Evolutionary conservation across 257 asterid species (phyloP).

Genomic region (Knoxia roxburghii): DNA sequence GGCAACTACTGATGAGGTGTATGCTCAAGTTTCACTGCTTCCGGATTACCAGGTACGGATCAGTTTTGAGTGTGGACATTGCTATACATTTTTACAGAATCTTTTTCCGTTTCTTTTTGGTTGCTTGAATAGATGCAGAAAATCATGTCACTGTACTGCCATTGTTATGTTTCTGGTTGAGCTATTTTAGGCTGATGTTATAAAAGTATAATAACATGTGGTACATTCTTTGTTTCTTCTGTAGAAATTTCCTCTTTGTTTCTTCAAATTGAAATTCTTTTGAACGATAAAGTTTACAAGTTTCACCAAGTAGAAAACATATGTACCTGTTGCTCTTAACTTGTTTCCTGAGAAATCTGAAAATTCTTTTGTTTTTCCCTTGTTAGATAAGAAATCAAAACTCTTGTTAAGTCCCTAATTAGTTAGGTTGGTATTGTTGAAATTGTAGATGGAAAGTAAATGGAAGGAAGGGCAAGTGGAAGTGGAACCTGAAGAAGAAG

Average conservation of each 20-base stretch:
- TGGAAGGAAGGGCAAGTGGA: slow-evolving; percentile 66
- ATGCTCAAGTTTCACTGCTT: slow-evolving; percentile 75
- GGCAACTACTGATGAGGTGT: slow-evolving; percentile 77
- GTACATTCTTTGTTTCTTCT: too few relatives aligned
- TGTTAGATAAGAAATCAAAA: neutral
- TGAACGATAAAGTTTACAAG: neutral
- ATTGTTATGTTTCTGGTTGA: too few relatives aligned
- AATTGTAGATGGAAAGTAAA: slow-evolving; percentile 38
- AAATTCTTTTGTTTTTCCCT: neutral
- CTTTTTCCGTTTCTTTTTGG: neutral
- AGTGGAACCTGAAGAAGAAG: slow-evolving; percentile 55
- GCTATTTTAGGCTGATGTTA: too few relatives aligned
- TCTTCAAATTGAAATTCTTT: neutral
- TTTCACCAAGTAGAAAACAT: neutral
- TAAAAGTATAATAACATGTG: too few relatives aligned
- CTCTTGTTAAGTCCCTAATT: neutral
- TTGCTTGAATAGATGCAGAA: neutral
- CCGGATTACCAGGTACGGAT: slow-evolving; percentile 67
- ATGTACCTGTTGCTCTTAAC: neutral
- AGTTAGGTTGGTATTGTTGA: slow-evolving; percentile 3
- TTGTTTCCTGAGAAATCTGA: neutral
- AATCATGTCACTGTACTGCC: too few relatives aligned
- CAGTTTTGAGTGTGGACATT: neutral
- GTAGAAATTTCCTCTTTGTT: neutral
- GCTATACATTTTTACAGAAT: neutral